Evolutionary conservation across 345 rosid species (phyloP), one percentile per base, ranked within the genome.

Genomic region (Anacardium occidentale): DNA sequence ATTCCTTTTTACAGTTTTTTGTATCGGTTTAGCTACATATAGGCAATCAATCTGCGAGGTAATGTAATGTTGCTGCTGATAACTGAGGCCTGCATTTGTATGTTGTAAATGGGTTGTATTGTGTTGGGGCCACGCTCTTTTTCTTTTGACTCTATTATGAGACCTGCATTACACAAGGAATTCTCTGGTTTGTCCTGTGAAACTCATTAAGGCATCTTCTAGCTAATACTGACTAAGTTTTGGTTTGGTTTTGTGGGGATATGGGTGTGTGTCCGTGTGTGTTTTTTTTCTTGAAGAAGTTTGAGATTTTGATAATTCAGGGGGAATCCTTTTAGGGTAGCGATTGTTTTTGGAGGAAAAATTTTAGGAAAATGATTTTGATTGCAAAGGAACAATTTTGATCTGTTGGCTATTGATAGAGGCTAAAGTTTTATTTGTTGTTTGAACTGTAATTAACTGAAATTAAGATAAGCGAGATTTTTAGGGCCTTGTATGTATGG

Each of bases 381-480:
- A 63, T 68, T 71, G 64, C 54, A 72, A 75, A 70, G 86, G 76
- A 68, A 60, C 75, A 78, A 50, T 62, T 67, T 77, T 74, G 29
- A 45, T 72, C 20, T 64, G 65, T 24, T 70, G 24, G 54, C 40
- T 45, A 25, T 20, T 24, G 12, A 18, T 56, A 50, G 62, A 1
- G 75, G 20, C 73, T 44, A 21, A 57, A 53, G 52, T 55, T 68
- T 53, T 24, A 45, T 44, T 64, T 59, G 45, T 44, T 64, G 60
- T 73, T 73, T 66, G 77, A 82, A 85, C 80, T 80, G 83, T 79
- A 54, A 72, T 78, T 76, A 66, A 84, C 81, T 75, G 83, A 75
- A 75, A 18, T 61, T 24, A 7, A 21, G 53, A 54, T 24, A 7
- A 21, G 47, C 40, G 64, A 55, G 26, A 51, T 64, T 71, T 54